These are phyloP conservation scores for Silene coronaria DNA, from an alignment of 179 eudicot species.

Conservation along the genomic window DNA sequence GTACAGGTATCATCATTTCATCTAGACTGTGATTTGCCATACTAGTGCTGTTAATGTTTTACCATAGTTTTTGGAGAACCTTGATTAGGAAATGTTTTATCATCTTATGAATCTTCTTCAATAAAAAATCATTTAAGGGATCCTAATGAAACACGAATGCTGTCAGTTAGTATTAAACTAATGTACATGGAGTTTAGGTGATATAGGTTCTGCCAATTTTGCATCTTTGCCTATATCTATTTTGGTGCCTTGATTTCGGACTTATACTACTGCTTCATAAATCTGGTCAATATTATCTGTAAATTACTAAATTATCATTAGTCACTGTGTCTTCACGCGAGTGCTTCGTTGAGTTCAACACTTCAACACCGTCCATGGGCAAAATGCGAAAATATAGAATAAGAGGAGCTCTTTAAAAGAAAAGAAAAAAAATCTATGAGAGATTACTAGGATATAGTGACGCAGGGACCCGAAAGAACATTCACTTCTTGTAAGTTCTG, in stretches of 20 bases:
- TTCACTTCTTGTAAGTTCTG: no score
- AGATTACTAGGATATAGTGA: no score
- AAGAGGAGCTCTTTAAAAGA: no score
- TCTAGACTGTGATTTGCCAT: neutral
- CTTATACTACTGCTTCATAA: neutral
- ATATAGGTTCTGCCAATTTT: neutral
- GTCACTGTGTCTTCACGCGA: neutral
- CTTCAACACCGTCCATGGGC: no score
- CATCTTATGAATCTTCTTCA: neutral
- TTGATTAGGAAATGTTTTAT: neutral
- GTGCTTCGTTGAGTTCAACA: neutral
- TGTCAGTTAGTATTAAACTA: neutral
- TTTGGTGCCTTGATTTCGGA: neutral
- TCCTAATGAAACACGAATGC: no score
- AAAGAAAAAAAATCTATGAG: no score
- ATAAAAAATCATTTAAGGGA: no score
- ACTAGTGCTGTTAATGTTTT: neutral
- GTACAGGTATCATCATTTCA: slow-evolving; percentile 53
- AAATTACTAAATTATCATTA: neutral
- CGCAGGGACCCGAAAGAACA: no score
- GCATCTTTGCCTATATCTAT: neutral
- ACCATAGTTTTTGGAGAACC: neutral
- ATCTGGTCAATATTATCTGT: neutral
- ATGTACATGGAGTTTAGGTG: neutral
- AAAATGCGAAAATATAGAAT: no score